Evolutionary conservation across 1,284 basidiomycete genomes (phyloP), one percentile per base, ranked within the genome.

Genomic region (Trametes polyzona): DNA sequence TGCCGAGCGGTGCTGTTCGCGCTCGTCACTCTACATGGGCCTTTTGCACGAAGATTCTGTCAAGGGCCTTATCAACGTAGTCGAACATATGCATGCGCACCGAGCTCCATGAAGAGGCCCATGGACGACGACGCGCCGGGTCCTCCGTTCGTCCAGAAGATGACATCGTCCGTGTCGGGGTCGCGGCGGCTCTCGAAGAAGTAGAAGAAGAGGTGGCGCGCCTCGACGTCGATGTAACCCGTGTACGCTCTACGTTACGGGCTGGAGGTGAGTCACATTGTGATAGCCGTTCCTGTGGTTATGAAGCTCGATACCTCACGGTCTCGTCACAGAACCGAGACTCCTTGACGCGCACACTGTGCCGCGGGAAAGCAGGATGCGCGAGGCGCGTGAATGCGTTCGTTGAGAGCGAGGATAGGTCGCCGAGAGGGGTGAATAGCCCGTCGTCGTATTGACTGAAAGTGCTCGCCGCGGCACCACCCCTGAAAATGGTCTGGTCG

Each of bases 191-290:
- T 89, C 72, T 94, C 91, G 73, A 95, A 94, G 68, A 83, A 84
- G 75, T 81, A 83, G 78, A 92, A 95, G 76, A 93, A 95, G 19
- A 93, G 71, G 61, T 90, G 87, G 42, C 86, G 81, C 6, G 88
- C 86, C 60, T 84, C 79, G 42, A 83, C 81, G 54, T 90, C 88
- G 50, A 90, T 87, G 68, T 88, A 87, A 17, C 83, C 83, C 0
- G 79, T 78, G 62, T 64, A 67, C 21, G 63, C 58, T 8, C 63
- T 62, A 14, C 0, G 8, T 29, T 8, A 8, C 8, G 19, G 30
- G 41, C 47, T 21, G 62, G 61, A 67, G 14, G 62, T n/a, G n/a
- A n/a, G n/a, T n/a, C n/a, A n/a, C 57, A 23, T 59, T 61, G 11
- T n/a, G 12, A 29, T 26, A 26, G 3, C 26, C 21, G 40, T 24